Evolutionary conservation across 164 flowering plant species (phyloP).

Genomic region (Vitis rotundifolia): DNA sequence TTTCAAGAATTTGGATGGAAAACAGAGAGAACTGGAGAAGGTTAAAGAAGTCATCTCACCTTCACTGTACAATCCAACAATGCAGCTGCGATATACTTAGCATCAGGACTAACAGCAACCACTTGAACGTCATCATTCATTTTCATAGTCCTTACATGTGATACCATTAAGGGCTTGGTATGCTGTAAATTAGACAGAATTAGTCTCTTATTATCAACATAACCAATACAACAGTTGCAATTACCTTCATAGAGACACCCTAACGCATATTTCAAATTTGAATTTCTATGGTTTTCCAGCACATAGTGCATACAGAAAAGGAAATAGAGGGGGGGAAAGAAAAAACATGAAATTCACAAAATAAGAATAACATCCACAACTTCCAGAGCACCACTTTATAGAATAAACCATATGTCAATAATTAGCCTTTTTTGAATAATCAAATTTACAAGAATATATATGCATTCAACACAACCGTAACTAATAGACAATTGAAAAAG

Average conservation of each 20-base stretch:
- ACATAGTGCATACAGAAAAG: background rate
- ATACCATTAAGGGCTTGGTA: slow-evolving; percentile 51
- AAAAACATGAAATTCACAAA: too few relatives aligned
- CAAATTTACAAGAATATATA: background rate
- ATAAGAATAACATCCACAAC: too few relatives aligned
- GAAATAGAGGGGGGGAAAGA: background rate
- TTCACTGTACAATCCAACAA: slow-evolving; percentile 17
- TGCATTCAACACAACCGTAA: background rate
- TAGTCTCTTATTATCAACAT: background rate
- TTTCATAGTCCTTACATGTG: slow-evolving; percentile 57
- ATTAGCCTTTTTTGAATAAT: background rate
- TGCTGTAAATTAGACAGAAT: slow-evolving; percentile 45
- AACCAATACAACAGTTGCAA: background rate
- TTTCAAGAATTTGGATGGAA: background rate
- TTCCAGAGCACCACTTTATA: too few relatives aligned
- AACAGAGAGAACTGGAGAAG: background rate
- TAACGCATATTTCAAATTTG: background rate
- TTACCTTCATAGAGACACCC: background rate
- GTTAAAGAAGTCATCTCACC: background rate
- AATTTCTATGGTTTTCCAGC: background rate
- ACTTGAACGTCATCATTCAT: slow-evolving; percentile 84
- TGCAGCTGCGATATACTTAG: slow-evolving; percentile 84
- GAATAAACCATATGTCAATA: background rate
- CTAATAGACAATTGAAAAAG: background rate
- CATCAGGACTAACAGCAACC: slow-evolving; percentile 77